Percentiles rank a stretch among this genome's conserved stretches.
These are phyloP conservation scores for Trichoderma brevicompactum DNA, from an alignment of 2,329 filamentous ascomycete species.

Conservation along the genomic window DNA sequence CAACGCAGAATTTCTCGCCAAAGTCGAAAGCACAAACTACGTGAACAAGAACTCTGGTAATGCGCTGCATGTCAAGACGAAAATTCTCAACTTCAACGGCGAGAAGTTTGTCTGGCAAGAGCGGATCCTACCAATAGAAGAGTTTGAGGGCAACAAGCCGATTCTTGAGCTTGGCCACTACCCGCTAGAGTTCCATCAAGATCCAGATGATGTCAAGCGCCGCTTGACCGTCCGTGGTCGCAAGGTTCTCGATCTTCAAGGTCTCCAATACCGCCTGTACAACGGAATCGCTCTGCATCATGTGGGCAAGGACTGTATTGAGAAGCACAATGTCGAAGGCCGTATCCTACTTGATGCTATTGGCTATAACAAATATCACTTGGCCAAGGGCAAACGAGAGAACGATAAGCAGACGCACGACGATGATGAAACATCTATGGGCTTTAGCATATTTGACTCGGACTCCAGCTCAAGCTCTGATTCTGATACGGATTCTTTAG, in stretches of 20 bases:
- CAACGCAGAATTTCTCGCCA: conserved; percentile 49
- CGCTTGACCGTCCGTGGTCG: conserved; percentile 43
- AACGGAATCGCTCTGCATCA: conserved; percentile 45
- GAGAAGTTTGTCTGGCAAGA: conserved; percentile 48
- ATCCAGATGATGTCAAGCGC: conserved; percentile 38
- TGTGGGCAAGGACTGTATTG: conserved; percentile 13
- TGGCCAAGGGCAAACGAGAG: conserved; percentile 44
- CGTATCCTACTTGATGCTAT: conserved; percentile 47
- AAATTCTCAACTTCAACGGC: conserved; percentile 48
- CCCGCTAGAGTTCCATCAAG: conserved; percentile 43
- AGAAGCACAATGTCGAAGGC: conserved; percentile 47
- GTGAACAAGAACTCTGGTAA: conserved; percentile 22
- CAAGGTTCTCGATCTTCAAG: conserved; percentile 49
- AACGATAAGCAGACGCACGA: conserved; percentile 22
- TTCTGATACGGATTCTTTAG: conserved; percentile 16
- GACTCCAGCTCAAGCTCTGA: conserved; percentile 12
- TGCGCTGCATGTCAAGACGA: conserved; percentile 38
- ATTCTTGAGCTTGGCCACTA: conserved; percentile 47
- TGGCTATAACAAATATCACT: conserved; percentile 50
- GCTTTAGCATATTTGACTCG: not conserved
- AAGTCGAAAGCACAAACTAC: conserved; percentile 44
- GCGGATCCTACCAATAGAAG: conserved; percentile 38
- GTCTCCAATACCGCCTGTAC: conserved; percentile 48
- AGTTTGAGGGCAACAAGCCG: conserved; percentile 48
- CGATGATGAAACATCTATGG: conserved; percentile 35